Base-by-base conservation (phyloP, 129 eudicot species). In the Flaveria trinervia region DNA sequence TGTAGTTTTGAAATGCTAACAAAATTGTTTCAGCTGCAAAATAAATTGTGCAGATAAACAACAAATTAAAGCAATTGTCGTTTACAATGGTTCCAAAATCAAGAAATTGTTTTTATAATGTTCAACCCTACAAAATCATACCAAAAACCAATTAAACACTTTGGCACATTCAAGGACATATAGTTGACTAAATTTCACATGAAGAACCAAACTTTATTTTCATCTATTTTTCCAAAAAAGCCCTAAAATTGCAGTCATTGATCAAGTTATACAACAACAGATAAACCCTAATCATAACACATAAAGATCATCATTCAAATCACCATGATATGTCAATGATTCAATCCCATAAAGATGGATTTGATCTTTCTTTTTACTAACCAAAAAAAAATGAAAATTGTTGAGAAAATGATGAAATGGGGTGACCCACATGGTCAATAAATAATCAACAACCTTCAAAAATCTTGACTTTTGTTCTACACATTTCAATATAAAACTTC, bases 1-100 rank as follows among this genome's bases (percentile, higher is more conserved):
- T 95, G 88, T 95, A 95, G 83, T 95, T 91, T 83, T 95, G 99
- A 82, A 95, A 95, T 22, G 92, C 99, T 73, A 95, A 86, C 79
- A 91, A 79, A 75, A 95, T 83, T 23, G 99, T 92, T 89, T 95
- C 99, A 65, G 87, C 99, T 95, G 97, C 94, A 86, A 65, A 71
- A 81, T 33, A 65, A 28, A 45, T 18, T 61, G 11, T 22, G 64
- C 30, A 57, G 33, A 75, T 30, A 51, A 76, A 65, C 75, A 77
- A 62, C 26, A 18, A 68, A 41, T 16, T 61, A 14, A 77, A 77
- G 16, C 17, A 13, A 17, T 77, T 77, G 75, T 70, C 82, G 3
- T 78, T 70, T 57, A 78, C 60, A 59, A 30, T 57, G 23, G 46
- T 78, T 70, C 82, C 77, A 70, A 78, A 54, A 51, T 7, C 7